phyloP scores from a whole-genome alignment of 768 basidiomycete genomes.

The Piloderma croceum region DNA sequence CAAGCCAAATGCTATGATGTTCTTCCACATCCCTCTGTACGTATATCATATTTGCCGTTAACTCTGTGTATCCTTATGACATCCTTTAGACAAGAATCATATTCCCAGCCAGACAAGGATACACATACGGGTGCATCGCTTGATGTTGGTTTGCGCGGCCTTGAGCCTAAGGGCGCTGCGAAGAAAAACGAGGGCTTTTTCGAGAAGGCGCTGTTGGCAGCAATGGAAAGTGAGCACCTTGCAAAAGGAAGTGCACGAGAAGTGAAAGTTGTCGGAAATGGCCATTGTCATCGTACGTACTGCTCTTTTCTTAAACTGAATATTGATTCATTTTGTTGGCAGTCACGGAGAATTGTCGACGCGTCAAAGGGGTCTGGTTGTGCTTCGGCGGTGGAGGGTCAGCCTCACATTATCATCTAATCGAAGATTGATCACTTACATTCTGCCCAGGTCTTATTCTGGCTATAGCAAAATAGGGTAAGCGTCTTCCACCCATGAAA shows the following conservation, averaged over 20 bases:
- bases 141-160: constrained; percentile 60
- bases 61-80: constrained; percentile 2
- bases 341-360: constrained; percentile 87
- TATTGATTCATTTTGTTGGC: constrained; percentile 6
- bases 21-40: constrained; percentile 95
- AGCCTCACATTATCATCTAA: too few species aligned
- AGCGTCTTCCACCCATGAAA: constrained; percentile 19
- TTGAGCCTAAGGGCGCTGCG: constrained; percentile 56
- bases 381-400: constrained; percentile 87
- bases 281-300: constrained; percentile 77
- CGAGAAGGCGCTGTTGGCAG: constrained; percentile 68
- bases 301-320: neutral
- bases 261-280: constrained; percentile 86
- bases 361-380: constrained; percentile 82
- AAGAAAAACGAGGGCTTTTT: constrained; percentile 80
- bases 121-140: constrained; percentile 53
- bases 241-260: constrained; percentile 48
- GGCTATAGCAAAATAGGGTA: constrained; percentile 77
- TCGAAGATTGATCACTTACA: too few species aligned
- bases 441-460: constrained; percentile 58
- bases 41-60: constrained; percentile 20
- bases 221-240: constrained; percentile 64
- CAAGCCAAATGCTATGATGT: constrained; percentile 95
- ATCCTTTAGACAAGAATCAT: constrained; percentile 62
- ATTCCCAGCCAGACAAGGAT: constrained; percentile 61